phyloP scores from a whole-genome alignment of 164 flowering plant genomes.

The Annona cherimola region DNA sequence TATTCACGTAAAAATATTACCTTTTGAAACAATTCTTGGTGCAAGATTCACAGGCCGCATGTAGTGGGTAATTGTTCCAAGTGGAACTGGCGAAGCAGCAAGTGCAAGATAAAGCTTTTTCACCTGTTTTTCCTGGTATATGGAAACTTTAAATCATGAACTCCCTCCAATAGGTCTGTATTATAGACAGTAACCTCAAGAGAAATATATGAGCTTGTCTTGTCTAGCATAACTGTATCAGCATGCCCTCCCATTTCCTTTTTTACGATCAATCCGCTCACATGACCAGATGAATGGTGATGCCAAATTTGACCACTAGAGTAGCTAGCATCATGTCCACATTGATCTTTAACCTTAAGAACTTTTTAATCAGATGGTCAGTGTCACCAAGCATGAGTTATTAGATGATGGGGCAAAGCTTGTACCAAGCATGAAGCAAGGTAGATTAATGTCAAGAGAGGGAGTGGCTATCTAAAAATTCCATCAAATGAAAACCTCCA shows the following conservation, averaged over 20 bases:
- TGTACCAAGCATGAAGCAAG: background rate
- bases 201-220: background rate
- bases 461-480: too few species aligned
- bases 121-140: constrained; percentile 67
- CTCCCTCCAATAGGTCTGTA: too few species aligned
- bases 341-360: too few species aligned
- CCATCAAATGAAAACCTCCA: too few species aligned
- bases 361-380: background rate
- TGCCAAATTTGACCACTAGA: background rate
- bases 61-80: constrained; percentile 75
- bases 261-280: background rate
- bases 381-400: background rate
- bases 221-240: background rate
- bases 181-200: background rate
- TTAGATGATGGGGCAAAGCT: background rate
- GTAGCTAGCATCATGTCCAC: too few species aligned
- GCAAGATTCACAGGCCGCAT: constrained; percentile 85
- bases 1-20: constrained; percentile 24
- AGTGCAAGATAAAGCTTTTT: constrained; percentile 92
- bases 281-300: background rate
- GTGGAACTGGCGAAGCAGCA: constrained; percentile 76
- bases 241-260: background rate
- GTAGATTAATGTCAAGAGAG: background rate
- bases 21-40: constrained; percentile 80
- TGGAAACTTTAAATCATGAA: background rate